Evolutionary conservation across 805 yeast species (phyloP).

Genomic region (Nakazawaea populi): DNA sequence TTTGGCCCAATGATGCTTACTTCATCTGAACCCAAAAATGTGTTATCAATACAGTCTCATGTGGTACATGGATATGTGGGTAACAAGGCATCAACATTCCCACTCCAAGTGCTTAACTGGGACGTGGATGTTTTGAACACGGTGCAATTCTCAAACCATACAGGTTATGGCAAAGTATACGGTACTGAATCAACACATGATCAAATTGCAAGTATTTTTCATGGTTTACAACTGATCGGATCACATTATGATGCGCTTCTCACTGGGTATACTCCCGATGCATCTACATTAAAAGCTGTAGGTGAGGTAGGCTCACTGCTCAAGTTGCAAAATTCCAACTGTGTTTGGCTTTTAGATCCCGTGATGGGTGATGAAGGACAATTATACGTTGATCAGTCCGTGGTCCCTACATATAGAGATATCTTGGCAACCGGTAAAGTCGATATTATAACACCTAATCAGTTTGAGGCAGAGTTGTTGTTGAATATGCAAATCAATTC

Average conservation of each 20-base stretch:
- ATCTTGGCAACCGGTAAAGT: conserved; percentile 42
- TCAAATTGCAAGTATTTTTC: conserved; percentile 31
- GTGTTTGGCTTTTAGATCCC: conserved; percentile 64
- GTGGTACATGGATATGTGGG: conserved; percentile 75
- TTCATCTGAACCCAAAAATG: conserved; percentile 12
- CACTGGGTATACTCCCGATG: conserved; percentile 67
- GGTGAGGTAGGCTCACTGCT: conserved; percentile 30
- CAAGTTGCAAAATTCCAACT: conserved; percentile 26
- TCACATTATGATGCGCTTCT: conserved; percentile 47
- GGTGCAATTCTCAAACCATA: conserved; percentile 63
- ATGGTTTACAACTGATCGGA: conserved; percentile 28
- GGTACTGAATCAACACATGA: conserved; percentile 41
- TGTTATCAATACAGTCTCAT: conserved; percentile 60
- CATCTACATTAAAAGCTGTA: conserved; percentile 37
- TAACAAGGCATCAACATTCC: conserved; percentile 60
- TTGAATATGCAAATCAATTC: conserved; percentile 43
- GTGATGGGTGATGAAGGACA: conserved; percentile 79
- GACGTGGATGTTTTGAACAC: conserved; percentile 63
- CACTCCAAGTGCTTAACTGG: conserved; percentile 62
- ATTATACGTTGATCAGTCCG: conserved; percentile 53
- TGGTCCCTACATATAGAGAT: conserved; percentile 52
- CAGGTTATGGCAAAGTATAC: conserved; percentile 55
- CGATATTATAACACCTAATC: conserved; percentile 84
- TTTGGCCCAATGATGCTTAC: neutral
- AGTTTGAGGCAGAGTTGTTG: conserved; percentile 77